Base-by-base conservation (phyloP, 164 flowering plant species). In the Berberis vulgaris region DNA sequence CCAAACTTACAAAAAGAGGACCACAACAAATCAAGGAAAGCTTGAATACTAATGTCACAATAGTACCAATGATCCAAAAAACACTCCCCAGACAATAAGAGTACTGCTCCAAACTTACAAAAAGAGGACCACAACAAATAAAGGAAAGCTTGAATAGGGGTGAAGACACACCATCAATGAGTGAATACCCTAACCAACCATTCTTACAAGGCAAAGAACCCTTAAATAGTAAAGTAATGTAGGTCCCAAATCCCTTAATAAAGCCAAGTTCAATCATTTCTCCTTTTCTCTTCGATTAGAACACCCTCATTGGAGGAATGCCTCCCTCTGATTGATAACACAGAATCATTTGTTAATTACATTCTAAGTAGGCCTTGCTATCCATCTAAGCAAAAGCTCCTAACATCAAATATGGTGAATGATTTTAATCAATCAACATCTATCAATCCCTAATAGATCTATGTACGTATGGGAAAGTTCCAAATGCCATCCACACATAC, bases 351-450 rank as follows among this genome's bases (percentile, higher is more conserved):
- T 12, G 4, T 65, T 41, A 69, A 71, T 80, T 76, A 69, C 70
- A 79, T 78, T 78, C 70, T 73, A 81, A 72, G 71, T 58, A 65
- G 65, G 80, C 39, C 72, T 89, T 85, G 89, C 91, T 72, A 81
- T 79, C 61, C 81, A 82, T 82, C 75, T 67, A 86, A 88, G 86
- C 91, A 88, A 88, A 78, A 67, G 77, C 76, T 81, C 71, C 79
- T 71, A 79, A 80, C 85, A 81, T 85, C 88, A 81, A 60, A 69
- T 83, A 55, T 76, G 92, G 90, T 89, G 70, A 72, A 67, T 85
- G 68, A 77, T 81, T 77, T 63, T 76, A 80, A 78, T 86, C 89
- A 86, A 73, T 76, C 80, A 76, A 75, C 76, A 64, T 58, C 45
- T 13, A 7, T 11, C 57, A n/a, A 40, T 11, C 26, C 26, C 55